Evolutionary conservation across 345 rosid species (phyloP).

Genomic region (Reutealis trisperma): DNA sequence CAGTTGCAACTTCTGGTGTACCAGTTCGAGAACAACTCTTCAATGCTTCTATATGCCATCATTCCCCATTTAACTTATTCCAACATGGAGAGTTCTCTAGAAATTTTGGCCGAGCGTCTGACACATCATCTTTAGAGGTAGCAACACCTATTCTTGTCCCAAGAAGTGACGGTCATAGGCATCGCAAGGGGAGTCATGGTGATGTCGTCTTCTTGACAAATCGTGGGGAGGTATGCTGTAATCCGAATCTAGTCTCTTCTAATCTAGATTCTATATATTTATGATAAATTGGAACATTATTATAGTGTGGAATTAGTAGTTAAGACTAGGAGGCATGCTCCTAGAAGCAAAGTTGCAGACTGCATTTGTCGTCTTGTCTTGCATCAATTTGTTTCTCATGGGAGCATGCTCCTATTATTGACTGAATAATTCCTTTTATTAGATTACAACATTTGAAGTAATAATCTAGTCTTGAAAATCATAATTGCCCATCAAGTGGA

Average conservation of each 20-base stretch:
- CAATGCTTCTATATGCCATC: conserved; percentile 92
- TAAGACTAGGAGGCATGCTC: background rate
- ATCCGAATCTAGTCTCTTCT: background rate
- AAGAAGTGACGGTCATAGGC: conserved; percentile 76
- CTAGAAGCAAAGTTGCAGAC: background rate
- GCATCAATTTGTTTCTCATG: background rate
- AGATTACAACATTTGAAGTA: conserved; percentile 1
- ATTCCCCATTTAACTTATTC: conserved; percentile 72
- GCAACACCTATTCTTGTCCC: conserved; percentile 96
- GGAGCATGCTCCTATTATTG: background rate
- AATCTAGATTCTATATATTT: too few species aligned
- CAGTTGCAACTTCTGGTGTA: conserved; percentile 96
- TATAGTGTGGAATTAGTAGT: background rate
- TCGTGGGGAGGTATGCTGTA: conserved; percentile 85
- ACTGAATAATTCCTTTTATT: background rate
- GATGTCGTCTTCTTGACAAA: conserved; percentile 92
- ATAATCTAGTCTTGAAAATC: background rate
- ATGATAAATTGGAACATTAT: background rate
- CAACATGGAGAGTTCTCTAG: conserved; percentile 80
- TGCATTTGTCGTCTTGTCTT: background rate
- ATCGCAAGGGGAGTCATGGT: conserved; percentile 83
- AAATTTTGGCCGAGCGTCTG: conserved; percentile 60
- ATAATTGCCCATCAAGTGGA: background rate
- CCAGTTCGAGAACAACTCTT: conserved; percentile 94
- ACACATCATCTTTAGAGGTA: conserved; percentile 71